Percentiles rank a stretch among this genome's conserved stretches.
These are phyloP conservation scores for Xylaria hypoxylon DNA, from an alignment of 2,329 filamentous ascomycete genomes.

Conservation along the genomic window DNA sequence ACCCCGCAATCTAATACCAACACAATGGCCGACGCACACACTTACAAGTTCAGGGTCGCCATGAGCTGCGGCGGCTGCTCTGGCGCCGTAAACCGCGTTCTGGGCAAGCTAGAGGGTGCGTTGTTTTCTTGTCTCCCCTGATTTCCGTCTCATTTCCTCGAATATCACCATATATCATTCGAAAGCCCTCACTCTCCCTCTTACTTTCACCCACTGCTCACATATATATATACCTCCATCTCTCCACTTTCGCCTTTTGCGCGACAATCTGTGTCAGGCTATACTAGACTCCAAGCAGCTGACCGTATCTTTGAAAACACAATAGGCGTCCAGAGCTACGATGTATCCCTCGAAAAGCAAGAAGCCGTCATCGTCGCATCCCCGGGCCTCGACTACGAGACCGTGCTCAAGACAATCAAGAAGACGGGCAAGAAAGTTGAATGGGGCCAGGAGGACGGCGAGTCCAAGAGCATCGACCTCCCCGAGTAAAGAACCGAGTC, in stretches of 20 bases:
- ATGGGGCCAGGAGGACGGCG: slow-evolving; percentile 77
- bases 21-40: slow-evolving; percentile 81
- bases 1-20: slow-evolving; percentile 28
- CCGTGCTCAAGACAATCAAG: slow-evolving; percentile 86
- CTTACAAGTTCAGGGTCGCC: slow-evolving; percentile 92
- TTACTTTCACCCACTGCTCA: background rate
- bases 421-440: slow-evolving; percentile 97
- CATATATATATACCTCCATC: slow-evolving; percentile 10
- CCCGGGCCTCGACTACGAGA: slow-evolving; percentile 77
- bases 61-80: slow-evolving; percentile 99
- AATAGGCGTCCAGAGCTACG: slow-evolving; percentile 85
- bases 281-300: background rate
- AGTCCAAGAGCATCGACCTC: slow-evolving; percentile 63
- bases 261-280: background rate
- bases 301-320: slow-evolving; percentile 11
- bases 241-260: background rate
- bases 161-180: background rate
- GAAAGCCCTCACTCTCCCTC: background rate
- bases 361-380: slow-evolving; percentile 81
- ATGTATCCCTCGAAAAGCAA: slow-evolving; percentile 88
- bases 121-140: slow-evolving; percentile 35
- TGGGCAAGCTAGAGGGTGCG: slow-evolving; percentile 91
- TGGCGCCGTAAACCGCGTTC: slow-evolving; percentile 88
- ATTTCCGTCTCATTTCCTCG: background rate
- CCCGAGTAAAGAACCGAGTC: slow-evolving; percentile 46